phyloP scores from a whole-genome alignment of 106 monocot species.

The Acanthochlamys bracteata region DNA sequence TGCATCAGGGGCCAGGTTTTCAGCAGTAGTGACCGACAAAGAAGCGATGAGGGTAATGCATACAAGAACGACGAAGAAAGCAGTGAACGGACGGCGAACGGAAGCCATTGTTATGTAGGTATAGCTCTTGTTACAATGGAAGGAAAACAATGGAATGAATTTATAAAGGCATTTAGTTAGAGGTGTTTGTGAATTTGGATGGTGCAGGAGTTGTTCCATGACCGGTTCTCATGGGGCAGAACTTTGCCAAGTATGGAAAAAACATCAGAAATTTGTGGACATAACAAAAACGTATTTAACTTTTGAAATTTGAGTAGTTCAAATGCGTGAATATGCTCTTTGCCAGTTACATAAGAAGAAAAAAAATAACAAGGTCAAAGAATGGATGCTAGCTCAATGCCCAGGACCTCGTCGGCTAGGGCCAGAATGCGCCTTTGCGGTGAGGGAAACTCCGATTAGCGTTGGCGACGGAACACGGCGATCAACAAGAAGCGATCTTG shows the following conservation, averaged over 20 bases:
- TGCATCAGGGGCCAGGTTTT: not conserved
- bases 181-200: too few species aligned
- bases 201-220: too few species aligned
- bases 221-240: too few species aligned
- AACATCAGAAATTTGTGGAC: too few species aligned
- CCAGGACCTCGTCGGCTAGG: slow-evolving; percentile 5
- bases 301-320: too few species aligned
- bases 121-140: not conserved
- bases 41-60: not conserved
- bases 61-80: not conserved
- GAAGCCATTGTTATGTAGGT: not conserved
- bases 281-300: too few species aligned
- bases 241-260: too few species aligned
- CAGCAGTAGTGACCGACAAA: too few species aligned
- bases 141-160: too few species aligned
- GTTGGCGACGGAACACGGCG: not conserved
- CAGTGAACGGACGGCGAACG: not conserved
- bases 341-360: not conserved
- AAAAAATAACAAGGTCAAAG: not conserved
- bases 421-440: slow-evolving; percentile 2
- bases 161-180: too few species aligned
- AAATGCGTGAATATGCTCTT: too few species aligned
- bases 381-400: not conserved
- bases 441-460: not conserved
- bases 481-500: not conserved